These are phyloP conservation scores for Rhipidocladum racemiflorum DNA, from an alignment of 176 grass and related monocot genomes.

Conservation along the genomic window DNA sequence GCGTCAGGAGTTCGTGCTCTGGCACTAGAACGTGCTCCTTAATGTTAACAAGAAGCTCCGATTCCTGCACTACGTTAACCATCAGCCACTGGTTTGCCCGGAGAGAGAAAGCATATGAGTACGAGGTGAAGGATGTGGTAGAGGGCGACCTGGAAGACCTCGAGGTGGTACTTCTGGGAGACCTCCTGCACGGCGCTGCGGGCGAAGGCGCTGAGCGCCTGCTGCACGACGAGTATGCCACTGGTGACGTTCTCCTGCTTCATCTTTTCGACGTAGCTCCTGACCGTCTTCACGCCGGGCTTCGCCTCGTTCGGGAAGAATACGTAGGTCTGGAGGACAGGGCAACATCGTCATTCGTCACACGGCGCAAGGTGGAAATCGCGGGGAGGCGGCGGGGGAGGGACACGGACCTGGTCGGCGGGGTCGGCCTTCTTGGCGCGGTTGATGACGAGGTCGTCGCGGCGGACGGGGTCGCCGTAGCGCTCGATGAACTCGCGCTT, in stretches of 20 bases:
- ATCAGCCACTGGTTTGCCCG: not conserved
- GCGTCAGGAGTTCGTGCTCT: constrained; percentile 61
- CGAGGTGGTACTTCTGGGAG: constrained; percentile 48
- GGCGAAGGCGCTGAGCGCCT: constrained; percentile 67
- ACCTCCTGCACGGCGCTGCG: constrained; percentile 47
- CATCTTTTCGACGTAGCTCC: constrained; percentile 77
- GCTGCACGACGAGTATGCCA: constrained; percentile 73
- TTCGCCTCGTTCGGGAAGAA: constrained; percentile 76
- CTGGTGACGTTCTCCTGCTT: constrained; percentile 58
- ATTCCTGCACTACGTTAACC: constrained; percentile 45
- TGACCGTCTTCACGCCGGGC: constrained; percentile 73
- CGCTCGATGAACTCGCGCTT: constrained; percentile 32
- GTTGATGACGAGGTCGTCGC: constrained; percentile 54
- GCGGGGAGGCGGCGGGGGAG: not conserved
- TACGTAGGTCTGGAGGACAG: constrained; percentile 49
- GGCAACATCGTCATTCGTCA: not conserved
- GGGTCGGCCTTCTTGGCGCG: constrained; percentile 5
- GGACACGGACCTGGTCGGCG: constrained; percentile 39
- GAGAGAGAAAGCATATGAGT: not conserved
- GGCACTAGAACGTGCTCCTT: constrained; percentile 73
- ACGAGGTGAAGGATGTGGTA: not conserved
- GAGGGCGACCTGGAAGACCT: constrained; percentile 74
- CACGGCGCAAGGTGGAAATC: not conserved
- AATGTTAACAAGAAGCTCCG: constrained; percentile 91
- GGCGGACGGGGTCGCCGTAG: constrained; percentile 43